Percentiles rank a stretch among this genome's conserved stretches.
Evolutionary conservation across 2,329 filamentous ascomycete genomes (phyloP).

Genomic region (Albophoma yamanashiensis): DNA sequence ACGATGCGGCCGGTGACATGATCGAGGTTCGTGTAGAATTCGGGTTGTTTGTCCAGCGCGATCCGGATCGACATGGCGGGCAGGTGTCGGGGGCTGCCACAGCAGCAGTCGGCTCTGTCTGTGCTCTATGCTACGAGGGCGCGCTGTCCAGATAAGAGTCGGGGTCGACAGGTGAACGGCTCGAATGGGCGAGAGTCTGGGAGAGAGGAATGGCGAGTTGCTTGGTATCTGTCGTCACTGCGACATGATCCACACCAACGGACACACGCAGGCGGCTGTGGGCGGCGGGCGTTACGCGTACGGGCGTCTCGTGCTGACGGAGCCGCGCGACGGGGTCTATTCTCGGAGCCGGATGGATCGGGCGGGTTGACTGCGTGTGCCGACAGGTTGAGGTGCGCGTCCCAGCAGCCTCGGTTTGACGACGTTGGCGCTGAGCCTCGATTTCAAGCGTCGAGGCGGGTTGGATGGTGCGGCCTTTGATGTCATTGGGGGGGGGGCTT

Average conservation of each 20-base stretch:
- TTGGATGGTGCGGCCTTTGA: not conserved
- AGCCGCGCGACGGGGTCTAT: not conserved
- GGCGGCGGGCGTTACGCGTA: not conserved
- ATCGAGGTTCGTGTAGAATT: conserved; percentile 75
- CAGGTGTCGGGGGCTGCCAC: not conserved
- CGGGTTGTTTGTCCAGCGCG: conserved; percentile 52
- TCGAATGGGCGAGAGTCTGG: not conserved
- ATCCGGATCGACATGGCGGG: conserved; percentile 55
- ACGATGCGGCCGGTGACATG: conserved; percentile 53
- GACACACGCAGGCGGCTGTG: not conserved
- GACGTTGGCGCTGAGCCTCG: conserved; percentile 10
- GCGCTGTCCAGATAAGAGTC: not conserved
- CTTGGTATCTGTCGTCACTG: not conserved
- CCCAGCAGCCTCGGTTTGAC: not conserved
- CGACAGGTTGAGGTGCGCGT: not conserved
- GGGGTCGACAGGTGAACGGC: not conserved
- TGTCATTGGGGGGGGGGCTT: not conserved
- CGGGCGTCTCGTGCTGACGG: not conserved
- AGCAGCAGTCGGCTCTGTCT: not conserved
- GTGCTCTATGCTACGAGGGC: not conserved
- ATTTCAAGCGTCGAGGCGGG: conserved; percentile 6
- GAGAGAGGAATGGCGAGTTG: not conserved
- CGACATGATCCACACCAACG: not conserved
- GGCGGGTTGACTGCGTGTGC: not conserved
- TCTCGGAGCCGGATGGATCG: not conserved